Base-by-base conservation (phyloP, 1,139 yeast species). In the Lodderomyces parapsilosis region DNA sequence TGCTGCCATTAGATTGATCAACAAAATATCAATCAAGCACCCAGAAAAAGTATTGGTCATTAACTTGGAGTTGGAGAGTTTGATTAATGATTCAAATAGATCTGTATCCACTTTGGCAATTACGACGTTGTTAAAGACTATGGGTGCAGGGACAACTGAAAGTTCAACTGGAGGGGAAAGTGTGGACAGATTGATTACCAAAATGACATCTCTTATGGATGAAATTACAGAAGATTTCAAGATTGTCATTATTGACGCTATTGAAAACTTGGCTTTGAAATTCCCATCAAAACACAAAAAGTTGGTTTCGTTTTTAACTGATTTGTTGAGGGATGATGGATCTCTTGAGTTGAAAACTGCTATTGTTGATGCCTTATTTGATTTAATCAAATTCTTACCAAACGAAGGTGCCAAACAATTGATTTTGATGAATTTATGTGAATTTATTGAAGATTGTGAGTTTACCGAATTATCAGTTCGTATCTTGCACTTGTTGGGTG, bases 31-130 rank as follows among this genome's bases (percentile, higher is more conserved):
- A 4, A 74, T 86, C 75, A 79, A 76, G 53, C 81, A 82, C 53
- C 96, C 98, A 11, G 91, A 86, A 54, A 80, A 80, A 55, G 82
- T 86, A 40, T 75, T 86, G 55, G 80, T 80, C 38, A 76, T 72
- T 33, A 91, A 88, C 59, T 71, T 77, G 43, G 97, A 90, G 62
- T 78, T 93, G 58, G 99, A 93, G 66, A 72, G 81, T 32, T 77
- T 93, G 61, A 89, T 94, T 55, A 85, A 86, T 61, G 98, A 93
- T 64, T 62, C 90, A 32, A 90, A 88, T 66, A 81, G 96, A 65
- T 85, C 96, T 33, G 83, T 93, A 54, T 93, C 98, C n/a, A 93
- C 99, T n/a, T 91, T 90, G 65, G 98, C 99, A 24, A 93, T 93
- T 61, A 93, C 99, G 36, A 93, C 98, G 3, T 75, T 93, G 59